A percentile compares a stretch with the other conserved stretches of the same genome.
phyloP scores from a whole-genome alignment of 78 protist genomes.

The Anaeramoeba ignava region DNA sequence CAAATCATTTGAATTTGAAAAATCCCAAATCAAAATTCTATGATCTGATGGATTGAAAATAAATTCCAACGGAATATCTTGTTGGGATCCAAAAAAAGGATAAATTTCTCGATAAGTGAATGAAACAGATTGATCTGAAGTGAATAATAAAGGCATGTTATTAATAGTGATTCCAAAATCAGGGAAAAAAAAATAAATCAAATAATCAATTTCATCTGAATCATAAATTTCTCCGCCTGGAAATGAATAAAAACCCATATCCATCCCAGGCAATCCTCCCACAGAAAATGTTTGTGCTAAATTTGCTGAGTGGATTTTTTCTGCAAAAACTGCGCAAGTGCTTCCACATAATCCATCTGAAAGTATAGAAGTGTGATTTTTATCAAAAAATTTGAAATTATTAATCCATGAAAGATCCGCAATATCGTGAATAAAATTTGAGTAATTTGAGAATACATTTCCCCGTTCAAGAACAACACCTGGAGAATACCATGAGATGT shows the following conservation, averaged over 20 bases:
- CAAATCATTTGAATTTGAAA: background rate
- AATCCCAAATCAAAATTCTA: slow-evolving; percentile 5
- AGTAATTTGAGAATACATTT: background rate
- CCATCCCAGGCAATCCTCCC: background rate
- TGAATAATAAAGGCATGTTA: background rate
- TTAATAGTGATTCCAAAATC: background rate
- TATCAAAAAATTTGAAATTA: background rate
- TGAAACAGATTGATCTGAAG: background rate
- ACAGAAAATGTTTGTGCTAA: background rate
- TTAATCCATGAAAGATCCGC: background rate
- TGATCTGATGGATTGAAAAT: background rate
- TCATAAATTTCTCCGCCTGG: background rate
- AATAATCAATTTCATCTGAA: background rate
- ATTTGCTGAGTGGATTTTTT: background rate
- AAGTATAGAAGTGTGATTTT: background rate
- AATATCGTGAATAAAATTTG: background rate
- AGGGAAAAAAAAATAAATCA: background rate
- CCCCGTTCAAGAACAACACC: background rate
- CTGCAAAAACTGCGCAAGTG: slow-evolving; percentile 1
- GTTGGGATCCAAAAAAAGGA: background rate
- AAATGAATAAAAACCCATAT: background rate
- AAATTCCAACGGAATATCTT: background rate
- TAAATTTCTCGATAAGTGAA: background rate
- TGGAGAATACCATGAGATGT: background rate
- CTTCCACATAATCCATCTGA: background rate